Evolutionary conservation across 2,329 filamentous ascomycete species (phyloP), one percentile per base, ranked within the genome.

Genomic region (Claviceps sp.): DNA sequence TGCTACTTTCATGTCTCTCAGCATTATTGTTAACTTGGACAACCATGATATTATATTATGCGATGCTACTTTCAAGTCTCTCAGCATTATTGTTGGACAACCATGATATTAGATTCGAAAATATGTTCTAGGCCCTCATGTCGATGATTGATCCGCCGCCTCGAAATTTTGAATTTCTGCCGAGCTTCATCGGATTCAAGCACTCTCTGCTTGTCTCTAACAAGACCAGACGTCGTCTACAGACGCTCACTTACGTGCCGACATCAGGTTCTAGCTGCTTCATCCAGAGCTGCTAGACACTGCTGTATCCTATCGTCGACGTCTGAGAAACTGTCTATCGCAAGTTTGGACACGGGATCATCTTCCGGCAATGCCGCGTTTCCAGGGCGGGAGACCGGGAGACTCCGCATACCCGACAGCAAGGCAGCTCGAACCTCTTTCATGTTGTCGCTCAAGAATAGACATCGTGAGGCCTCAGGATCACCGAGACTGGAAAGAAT

Each of bases 371-470:
- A 68, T 34, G 74, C 74, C 40, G 79, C 76, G 67, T 93, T 93
- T 13, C 86, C 87, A 16, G 84, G 82, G 52, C 87, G 76, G 52
- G 76, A 69, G 52, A 85, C 78, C 3, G 84, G 73, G 50, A 78
- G 68, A 60, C 78, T 77, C 60, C 74, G 72, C 77, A 86, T 80
- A n/a, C 81, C 82, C 11, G 80, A 78, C 52, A 67, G 68, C 55
- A 73, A 72, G 43, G 82, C 82, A 47, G 82, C 81, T 50, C 76
- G 72, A 39, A 85, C 81, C 67, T 86, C 82, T 62, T 77, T 79
- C 46, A 87, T 74, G 62, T 89, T 89, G 68, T 93, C 87, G 61
- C 85, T 91, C 55, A 91, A 70, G 65, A 93, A 93, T n/a, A 89
- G 71, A 72, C 86, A 86, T 52, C 77, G 72, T 11, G 65, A 66